phyloP scores from a whole-genome alignment of 768 basidiomycete species.

The Imleria badia region DNA sequence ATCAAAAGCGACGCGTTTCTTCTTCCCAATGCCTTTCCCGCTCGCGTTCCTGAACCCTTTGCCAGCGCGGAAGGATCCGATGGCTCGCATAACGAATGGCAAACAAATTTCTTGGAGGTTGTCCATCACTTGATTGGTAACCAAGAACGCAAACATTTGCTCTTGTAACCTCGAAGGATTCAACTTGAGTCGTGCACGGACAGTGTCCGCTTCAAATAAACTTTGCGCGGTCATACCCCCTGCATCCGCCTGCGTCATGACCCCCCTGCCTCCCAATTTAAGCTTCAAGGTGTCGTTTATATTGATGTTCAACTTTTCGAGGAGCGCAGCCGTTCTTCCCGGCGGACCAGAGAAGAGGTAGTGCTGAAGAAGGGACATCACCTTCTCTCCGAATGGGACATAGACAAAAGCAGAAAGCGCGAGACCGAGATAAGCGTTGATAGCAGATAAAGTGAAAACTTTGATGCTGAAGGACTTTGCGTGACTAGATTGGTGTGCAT shows the following conservation, averaged over 20 bases:
- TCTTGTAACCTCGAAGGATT: slow-evolving; percentile 73
- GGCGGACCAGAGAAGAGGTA: slow-evolving; percentile 27
- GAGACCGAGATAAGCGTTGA: slow-evolving; percentile 92
- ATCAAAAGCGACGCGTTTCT: slow-evolving; percentile 74
- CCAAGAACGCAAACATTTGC: slow-evolving; percentile 92
- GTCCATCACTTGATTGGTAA: slow-evolving; percentile 84
- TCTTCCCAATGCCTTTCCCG: slow-evolving; percentile 34
- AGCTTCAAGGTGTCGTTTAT: slow-evolving; percentile 30
- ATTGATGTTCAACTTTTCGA: slow-evolving; percentile 25
- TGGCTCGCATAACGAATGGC: slow-evolving; percentile 69
- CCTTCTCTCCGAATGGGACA: slow-evolving; percentile 86
- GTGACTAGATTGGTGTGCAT: slow-evolving; percentile 74
- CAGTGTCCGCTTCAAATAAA: slow-evolving; percentile 53
- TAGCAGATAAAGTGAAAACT: slow-evolving; percentile 82
- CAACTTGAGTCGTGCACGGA: slow-evolving; percentile 54
- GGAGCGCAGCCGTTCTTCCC: slow-evolving; percentile 8
- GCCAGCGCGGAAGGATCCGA: slow-evolving; percentile 49
- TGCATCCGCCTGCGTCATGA: slow-evolving; percentile 7
- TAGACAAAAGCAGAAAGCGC: slow-evolving; percentile 94
- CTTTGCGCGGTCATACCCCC: slow-evolving; percentile 17
- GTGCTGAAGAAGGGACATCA: slow-evolving; percentile 58
- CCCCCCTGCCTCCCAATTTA: slow-evolving; percentile 22
- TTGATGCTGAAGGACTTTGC: slow-evolving; percentile 84
- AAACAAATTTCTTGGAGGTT: slow-evolving; percentile 78
- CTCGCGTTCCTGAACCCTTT: slow-evolving; percentile 34